Percentiles rank a stretch among this genome's conserved stretches.
These are phyloP conservation scores for Penicillium subrubescens DNA, from an alignment of 495 filamentous ascomycete species.

Conservation along the genomic window DNA sequence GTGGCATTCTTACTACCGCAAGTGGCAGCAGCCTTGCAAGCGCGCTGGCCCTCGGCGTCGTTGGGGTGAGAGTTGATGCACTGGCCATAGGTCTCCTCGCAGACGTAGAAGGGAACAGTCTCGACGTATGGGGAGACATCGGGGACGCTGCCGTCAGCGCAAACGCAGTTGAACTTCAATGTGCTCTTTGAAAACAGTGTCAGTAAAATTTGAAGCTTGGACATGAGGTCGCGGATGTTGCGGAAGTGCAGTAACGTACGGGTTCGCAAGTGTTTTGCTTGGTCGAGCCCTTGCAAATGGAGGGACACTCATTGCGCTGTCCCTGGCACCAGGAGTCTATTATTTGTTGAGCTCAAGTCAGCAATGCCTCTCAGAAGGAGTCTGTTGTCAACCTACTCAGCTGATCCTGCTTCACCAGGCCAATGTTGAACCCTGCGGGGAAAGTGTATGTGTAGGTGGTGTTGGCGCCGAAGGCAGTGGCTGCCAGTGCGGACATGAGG, in stretches of 20 bases:
- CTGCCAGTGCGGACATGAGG: slow-evolving; percentile 39
- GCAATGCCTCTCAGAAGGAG: neutral
- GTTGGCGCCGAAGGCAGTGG: slow-evolving; percentile 29
- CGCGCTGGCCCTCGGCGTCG: slow-evolving; percentile 45
- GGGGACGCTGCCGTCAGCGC: slow-evolving; percentile 52
- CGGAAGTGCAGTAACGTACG: slow-evolving; percentile 34
- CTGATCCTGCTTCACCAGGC: slow-evolving; percentile 26
- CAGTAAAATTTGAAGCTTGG: slow-evolving; percentile 4
- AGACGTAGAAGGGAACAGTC: slow-evolving; percentile 61
- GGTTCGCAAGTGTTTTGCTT: slow-evolving; percentile 45
- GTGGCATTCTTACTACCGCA: slow-evolving; percentile 55
- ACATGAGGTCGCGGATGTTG: neutral
- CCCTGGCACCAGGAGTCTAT: slow-evolving; percentile 49
- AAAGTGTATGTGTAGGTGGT: slow-evolving; percentile 37
- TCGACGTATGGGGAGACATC: slow-evolving; percentile 53
- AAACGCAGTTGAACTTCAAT: slow-evolving; percentile 57
- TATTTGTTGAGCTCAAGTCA: slow-evolving; percentile 11
- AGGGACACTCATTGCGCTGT: slow-evolving; percentile 49
- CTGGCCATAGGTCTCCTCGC: slow-evolving; percentile 48
- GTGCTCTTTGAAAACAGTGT: slow-evolving; percentile 36
- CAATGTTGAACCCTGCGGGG: slow-evolving; percentile 44
- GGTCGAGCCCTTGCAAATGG: slow-evolving; percentile 45
- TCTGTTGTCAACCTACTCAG: slow-evolving; percentile 30
- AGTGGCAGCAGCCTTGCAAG: slow-evolving; percentile 41
- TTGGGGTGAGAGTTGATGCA: slow-evolving; percentile 53